phyloP scores from a whole-genome alignment of 805 yeast genomes.

The Ogataea dorogensis region DNA sequence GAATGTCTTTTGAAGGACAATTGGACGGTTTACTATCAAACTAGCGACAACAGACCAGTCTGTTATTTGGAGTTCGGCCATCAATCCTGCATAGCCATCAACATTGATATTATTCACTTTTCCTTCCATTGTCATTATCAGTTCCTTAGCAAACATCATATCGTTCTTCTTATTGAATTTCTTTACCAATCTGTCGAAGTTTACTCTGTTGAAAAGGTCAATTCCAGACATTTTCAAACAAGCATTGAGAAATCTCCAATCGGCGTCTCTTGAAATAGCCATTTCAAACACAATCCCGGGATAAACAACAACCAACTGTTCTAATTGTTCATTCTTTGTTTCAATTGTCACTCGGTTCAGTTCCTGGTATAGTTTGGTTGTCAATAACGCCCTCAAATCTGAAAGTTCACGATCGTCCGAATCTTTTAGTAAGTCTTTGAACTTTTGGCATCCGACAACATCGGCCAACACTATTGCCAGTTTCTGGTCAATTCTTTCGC shows the following conservation, averaged over 20 bases:
- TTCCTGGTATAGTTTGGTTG: conserved; percentile 15
- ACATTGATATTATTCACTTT: conserved; percentile 1
- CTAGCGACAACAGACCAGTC: conserved; percentile 10
- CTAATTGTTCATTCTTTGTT: conserved; percentile 6
- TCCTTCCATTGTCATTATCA: conserved; percentile 4
- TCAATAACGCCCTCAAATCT: conserved; percentile 18
- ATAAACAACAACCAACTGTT: conserved; percentile 10
- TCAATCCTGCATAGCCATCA: conserved; percentile 6
- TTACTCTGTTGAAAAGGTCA: conserved; percentile 7
- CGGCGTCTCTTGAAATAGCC: conserved; percentile 1
- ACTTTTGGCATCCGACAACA: conserved; percentile 8
- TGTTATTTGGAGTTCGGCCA: conserved; percentile 6
- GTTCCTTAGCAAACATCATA: conserved; percentile 6
- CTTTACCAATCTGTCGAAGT: background rate
- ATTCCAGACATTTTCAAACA: conserved; percentile 5
- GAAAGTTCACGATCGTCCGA: conserved; percentile 3
- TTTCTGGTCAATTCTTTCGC: conserved; percentile 1
- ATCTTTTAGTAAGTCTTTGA: background rate
- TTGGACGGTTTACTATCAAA: conserved; percentile 1
- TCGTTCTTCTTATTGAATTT: conserved; percentile 6
- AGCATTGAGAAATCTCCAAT: conserved; percentile 17
- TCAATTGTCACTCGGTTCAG: conserved; percentile 16
- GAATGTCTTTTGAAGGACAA: conserved; percentile 1
- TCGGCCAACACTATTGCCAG: conserved; percentile 9
- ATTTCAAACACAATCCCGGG: conserved; percentile 3